These are phyloP conservation scores for Boletellus ananas DNA, from an alignment of 768 basidiomycete genomes.

Conservation along the genomic window DNA sequence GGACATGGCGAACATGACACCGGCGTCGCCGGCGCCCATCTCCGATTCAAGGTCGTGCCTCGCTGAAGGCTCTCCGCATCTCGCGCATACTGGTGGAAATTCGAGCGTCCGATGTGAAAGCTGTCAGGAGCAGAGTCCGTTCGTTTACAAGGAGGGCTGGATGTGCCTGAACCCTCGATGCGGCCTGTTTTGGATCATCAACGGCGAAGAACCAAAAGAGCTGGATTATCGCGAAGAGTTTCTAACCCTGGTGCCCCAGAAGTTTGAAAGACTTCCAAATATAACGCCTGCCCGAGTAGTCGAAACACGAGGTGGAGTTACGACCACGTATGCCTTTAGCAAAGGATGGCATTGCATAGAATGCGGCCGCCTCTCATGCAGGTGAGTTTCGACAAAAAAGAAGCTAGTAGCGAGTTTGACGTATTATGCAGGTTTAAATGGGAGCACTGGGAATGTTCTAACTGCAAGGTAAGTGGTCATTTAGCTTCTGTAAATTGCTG, in stretches of 20 bases:
- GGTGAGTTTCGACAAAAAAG: slow-evolving; percentile 40
- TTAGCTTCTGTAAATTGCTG: background rate
- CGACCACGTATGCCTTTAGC: slow-evolving; percentile 53
- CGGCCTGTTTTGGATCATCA: slow-evolving; percentile 48
- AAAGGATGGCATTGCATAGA: slow-evolving; percentile 65
- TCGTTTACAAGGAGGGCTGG: slow-evolving; percentile 55
- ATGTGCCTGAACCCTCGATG: slow-evolving; percentile 64
- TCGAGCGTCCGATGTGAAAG: slow-evolving; percentile 32
- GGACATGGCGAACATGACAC: background rate
- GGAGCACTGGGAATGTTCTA: slow-evolving; percentile 68
- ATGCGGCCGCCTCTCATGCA: slow-evolving; percentile 73
- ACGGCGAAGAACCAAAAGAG: slow-evolving; percentile 28
- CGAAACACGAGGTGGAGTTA: slow-evolving; percentile 32
- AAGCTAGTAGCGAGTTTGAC: slow-evolving; percentile 1
- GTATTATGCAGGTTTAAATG: slow-evolving; percentile 54
- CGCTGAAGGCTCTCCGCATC: background rate
- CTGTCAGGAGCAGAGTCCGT: slow-evolving; percentile 46
- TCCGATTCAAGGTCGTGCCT: background rate
- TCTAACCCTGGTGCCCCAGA: slow-evolving; percentile 34
- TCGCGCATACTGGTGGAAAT: background rate
- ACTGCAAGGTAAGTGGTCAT: slow-evolving; percentile 47
- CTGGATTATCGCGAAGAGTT: slow-evolving; percentile 51
- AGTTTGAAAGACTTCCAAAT: slow-evolving; percentile 33
- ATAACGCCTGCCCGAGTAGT: slow-evolving; percentile 37
- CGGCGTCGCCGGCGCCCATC: background rate